phyloP scores from a whole-genome alignment of 345 rosid species.

The Turritis glabra region DNA sequence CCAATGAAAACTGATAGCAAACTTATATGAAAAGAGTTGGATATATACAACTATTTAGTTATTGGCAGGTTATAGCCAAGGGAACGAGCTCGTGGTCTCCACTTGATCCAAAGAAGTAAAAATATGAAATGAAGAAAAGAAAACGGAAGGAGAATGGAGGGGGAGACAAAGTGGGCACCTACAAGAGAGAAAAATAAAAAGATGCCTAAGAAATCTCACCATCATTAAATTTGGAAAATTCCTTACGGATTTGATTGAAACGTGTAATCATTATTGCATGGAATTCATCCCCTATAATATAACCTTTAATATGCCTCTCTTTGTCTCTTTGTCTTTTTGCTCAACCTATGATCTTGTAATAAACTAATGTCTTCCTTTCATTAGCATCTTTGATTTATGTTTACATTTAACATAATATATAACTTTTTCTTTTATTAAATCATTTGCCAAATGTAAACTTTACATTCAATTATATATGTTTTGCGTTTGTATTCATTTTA shows the following conservation, averaged over 20 bases:
- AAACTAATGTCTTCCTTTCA: neutral
- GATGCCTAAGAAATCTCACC: slow-evolving; percentile 67
- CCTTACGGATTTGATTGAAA: slow-evolving; percentile 60
- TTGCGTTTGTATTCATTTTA: too few species aligned
- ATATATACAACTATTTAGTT: neutral
- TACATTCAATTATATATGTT: too few species aligned
- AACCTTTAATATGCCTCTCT: slow-evolving; percentile 38
- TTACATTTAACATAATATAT: neutral
- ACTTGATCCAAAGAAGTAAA: neutral
- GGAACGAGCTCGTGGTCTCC: slow-evolving; percentile 1
- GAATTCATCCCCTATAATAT: slow-evolving; percentile 58
- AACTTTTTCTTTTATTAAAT: neutral
- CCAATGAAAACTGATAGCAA: too few species aligned
- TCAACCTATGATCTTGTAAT: slow-evolving; percentile 21
- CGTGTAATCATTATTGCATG: slow-evolving; percentile 84
- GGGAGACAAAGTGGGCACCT: slow-evolving; percentile 54
- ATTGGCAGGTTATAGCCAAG: neutral
- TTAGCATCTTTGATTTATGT: slow-evolving; percentile 13
- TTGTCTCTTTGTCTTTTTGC: slow-evolving; percentile 49
- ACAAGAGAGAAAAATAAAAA: slow-evolving; percentile 33
- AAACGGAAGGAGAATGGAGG: slow-evolving; percentile 2
- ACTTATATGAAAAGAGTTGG: too few species aligned
- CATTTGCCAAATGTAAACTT: neutral
- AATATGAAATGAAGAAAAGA: neutral
- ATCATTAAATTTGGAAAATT: slow-evolving; percentile 64